A percentile compares a stretch with the other conserved stretches of the same genome.
Evolutionary conservation across 106 monocot species (phyloP).

Genomic region (Phalaenopsis aphrodite): DNA sequence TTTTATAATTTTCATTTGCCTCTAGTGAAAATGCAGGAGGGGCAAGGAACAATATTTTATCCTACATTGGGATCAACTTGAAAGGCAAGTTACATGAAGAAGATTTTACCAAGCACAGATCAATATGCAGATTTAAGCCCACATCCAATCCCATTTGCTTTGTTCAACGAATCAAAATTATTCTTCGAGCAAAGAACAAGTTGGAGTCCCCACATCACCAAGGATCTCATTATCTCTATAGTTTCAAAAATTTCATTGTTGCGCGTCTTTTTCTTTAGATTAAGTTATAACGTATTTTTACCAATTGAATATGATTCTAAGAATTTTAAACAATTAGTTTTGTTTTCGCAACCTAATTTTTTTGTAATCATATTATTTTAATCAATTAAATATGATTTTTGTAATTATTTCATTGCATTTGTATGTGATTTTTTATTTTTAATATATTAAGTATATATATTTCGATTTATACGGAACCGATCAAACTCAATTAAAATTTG

Average conservation of each 20-base stretch:
- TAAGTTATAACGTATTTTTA: no score
- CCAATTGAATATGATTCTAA: no score
- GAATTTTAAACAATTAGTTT: no score
- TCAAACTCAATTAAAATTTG: no score
- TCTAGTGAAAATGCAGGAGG: conserved; percentile 35
- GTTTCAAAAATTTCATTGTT: conserved; percentile 41
- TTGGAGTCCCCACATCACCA: conserved; percentile 63
- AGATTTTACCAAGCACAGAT: conserved; percentile 16
- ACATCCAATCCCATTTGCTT: background rate
- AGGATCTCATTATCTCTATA: conserved; percentile 83
- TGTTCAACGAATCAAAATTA: conserved; percentile 64
- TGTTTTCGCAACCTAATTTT: no score
- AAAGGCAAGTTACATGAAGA: conserved; percentile 23
- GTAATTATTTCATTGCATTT: no score
- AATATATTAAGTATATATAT: no score
- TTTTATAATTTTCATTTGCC: background rate
- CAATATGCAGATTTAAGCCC: conserved; percentile 41
- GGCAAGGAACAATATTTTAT: conserved; percentile 95
- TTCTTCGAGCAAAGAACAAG: conserved; percentile 84
- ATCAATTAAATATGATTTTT: no score
- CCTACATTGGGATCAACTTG: conserved; percentile 27
- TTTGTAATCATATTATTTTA: no score
- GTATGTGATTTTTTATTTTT: no score
- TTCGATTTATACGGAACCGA: no score
- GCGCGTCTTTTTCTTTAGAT: no score